Base-by-base conservation (phyloP, 495 filamentous ascomycete genomes). In the Neurospora terricola region DNA sequence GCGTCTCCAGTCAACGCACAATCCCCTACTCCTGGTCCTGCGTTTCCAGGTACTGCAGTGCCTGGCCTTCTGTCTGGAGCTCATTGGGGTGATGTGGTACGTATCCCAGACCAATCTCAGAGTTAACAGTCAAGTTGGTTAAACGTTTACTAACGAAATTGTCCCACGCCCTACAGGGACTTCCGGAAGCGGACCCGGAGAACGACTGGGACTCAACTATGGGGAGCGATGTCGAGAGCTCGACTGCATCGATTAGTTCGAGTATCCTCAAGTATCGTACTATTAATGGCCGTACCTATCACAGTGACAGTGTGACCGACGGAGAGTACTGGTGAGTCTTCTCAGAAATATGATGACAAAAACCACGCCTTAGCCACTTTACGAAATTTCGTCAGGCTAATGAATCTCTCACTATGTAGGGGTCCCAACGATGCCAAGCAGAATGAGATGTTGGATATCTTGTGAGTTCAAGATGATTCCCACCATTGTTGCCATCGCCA, bases 221-320 rank as follows among this genome's bases (percentile, higher is more conserved):
- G 27, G 81, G 78, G 30, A 76, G 79, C 36, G 81, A 82, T 69
- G 74, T 78, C 21, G 66, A 68, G n/a, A 79, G 78, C 71, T 73
- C 72, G 8, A 88, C 86, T 7, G 82, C 83, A 1, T 86, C 85
- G 6, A 73, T 87, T 27, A 80, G 78, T 11, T 80, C 81, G 0
- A 83, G 80, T 38, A 84, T 87, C 16, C 75, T 84, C 12, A 77
- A 84, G 30, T 86, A 85, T 72, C 78, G 82, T n/a, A 80, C 76
- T 8, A 71, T 84, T 11, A 76, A 83, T 69, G 82, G 82, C 30
- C 75, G 83, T 42, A 83, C 78, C 1, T 85, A 77, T 69, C 82
- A 83, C 74, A 86, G 76, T 70, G 78, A 80, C 42, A 74, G 73
- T 73, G 39, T 76, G 74, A 36, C 79, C 78, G 45, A 54, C 37